Evolutionary conservation across 2,329 filamentous ascomycete genomes (phyloP), one percentile per base, ranked within the genome.

Genomic region (Sporothrix pseudoabietina): DNA sequence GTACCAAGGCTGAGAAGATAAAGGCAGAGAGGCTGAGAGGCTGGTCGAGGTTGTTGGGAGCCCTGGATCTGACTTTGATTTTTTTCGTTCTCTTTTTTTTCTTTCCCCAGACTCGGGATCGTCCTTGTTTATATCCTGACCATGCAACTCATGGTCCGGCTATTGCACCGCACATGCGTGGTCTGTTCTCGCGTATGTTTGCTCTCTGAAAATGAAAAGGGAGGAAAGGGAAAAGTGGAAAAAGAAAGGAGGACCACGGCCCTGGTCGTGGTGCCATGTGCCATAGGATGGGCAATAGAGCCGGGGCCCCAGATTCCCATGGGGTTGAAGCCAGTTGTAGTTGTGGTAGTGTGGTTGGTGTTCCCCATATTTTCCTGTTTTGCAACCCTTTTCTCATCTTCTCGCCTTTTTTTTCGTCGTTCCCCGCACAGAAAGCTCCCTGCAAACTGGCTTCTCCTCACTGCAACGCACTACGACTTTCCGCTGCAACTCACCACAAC

Each of bases 301-400:
- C 44, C 44, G 44, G 44, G 71, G 49, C 49, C 66, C 71, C 71
- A 35, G 44, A 68, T 52, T 47, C 41, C 41, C n/a, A 30, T 30
- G 57, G 32, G 8, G 44, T 49, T 14, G 44, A 4, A 49, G n/a
- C 9, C 9, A 55, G n/a, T 22, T n/a, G 52, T 55, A 8, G n/a
- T 55, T 4, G 52, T 14, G 26, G 52, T 16, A 55, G 52, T 22
- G 52, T 55, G 52, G 52, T 14, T 49, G 44, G 52, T 19, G 39
- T 71, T 71, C 69, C 6, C 69, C 69, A 71, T 61, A 59, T 71
- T 71, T 61, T 55, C 47, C 70, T 65, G 41, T 54, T 55, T 66
- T 59, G 35, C 66, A 22, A 6, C 39, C 30, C 59, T 71, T 54
- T 71, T 71, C 22, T 32, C 55, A n/a, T 59, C 57, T n/a, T n/a